Conservation (phyloP, 805 yeast genomes). For the Zygoascus bituminiphila region DNA sequence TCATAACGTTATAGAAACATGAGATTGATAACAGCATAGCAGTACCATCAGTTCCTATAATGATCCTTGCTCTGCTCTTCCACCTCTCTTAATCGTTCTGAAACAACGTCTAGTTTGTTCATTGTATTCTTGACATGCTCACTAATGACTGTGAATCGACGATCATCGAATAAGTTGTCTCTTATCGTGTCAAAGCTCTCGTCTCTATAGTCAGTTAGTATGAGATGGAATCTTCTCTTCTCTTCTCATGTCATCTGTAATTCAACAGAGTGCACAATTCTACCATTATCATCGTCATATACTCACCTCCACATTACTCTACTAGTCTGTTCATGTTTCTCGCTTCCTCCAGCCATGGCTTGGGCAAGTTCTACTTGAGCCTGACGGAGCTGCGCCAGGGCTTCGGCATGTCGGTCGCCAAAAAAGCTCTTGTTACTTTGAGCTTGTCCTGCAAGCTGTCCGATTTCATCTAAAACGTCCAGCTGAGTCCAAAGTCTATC, state of each 20-base stretch:
- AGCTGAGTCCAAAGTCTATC: conserved; percentile 83
- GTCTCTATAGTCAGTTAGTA: conserved; percentile 9
- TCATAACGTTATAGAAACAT: no score
- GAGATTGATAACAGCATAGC: no score
- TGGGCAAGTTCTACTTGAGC: conserved; percentile 46
- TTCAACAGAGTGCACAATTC: conserved; percentile 11
- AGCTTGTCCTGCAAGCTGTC: conserved; percentile 41
- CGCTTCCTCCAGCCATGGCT: conserved; percentile 31
- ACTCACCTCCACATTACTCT: conserved; percentile 16
- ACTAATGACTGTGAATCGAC: conserved; percentile 45
- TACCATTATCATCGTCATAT: conserved; percentile 19
- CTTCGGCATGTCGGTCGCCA: conserved; percentile 39
- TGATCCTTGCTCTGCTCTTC: conserved; percentile 13
- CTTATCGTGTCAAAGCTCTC: conserved; percentile 28
- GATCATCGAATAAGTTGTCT: conserved; percentile 37
- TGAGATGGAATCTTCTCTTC: no score
- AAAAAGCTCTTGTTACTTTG: conserved; percentile 29
- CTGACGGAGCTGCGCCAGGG: conserved; percentile 44
- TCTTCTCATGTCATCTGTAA: conserved; percentile 5
- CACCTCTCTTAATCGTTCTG: conserved; percentile 32
- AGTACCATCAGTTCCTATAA: background rate
- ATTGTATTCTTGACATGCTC: conserved; percentile 43
- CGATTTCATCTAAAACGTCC: conserved; percentile 76
- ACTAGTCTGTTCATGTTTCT: conserved; percentile 22
- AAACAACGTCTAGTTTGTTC: conserved; percentile 43